Evolutionary conservation across 2,329 filamentous ascomycete genomes (phyloP).

Genomic region (Aspergillus sclerotialis): DNA sequence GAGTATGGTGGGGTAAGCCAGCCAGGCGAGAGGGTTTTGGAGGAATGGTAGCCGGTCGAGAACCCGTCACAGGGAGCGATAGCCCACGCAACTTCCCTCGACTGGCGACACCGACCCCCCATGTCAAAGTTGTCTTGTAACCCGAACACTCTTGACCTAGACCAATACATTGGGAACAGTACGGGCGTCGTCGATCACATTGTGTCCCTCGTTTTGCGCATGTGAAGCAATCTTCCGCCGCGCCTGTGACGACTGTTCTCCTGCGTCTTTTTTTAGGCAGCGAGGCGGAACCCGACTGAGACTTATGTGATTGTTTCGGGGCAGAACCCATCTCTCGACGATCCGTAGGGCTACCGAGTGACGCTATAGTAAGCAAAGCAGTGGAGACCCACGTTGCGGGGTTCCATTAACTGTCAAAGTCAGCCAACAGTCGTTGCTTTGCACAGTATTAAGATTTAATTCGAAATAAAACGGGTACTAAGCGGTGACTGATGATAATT

Average conservation of each 20-base stretch:
- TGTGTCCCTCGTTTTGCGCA: slow-evolving; percentile 76
- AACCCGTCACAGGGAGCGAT: slow-evolving; percentile 59
- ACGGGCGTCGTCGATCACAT: slow-evolving; percentile 86
- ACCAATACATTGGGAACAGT: slow-evolving; percentile 91
- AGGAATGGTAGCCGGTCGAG: slow-evolving; percentile 25
- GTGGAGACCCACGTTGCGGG: background rate
- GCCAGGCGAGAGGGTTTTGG: slow-evolving; percentile 7
- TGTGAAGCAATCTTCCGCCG: slow-evolving; percentile 89
- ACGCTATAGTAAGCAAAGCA: slow-evolving; percentile 3
- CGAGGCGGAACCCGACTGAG: slow-evolving; percentile 15
- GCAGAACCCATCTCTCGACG: slow-evolving; percentile 13
- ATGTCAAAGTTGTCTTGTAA: slow-evolving; percentile 94
- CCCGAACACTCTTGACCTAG: slow-evolving; percentile 88
- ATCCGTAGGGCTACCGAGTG: slow-evolving; percentile 1
- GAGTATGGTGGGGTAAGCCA: background rate
- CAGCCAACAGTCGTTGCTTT: no score
- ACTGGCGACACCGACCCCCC: slow-evolving; percentile 92
- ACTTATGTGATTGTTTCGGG: slow-evolving; percentile 19
- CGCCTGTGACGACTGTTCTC: slow-evolving; percentile 80
- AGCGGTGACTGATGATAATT: no score
- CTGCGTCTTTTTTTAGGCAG: slow-evolving; percentile 64
- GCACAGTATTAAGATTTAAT: no score
- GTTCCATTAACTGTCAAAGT: background rate
- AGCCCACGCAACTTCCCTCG: slow-evolving; percentile 88
- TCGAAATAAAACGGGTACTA: no score